phyloP scores from a whole-genome alignment of 441 rosid species.

The Gossypium gossypioides region DNA sequence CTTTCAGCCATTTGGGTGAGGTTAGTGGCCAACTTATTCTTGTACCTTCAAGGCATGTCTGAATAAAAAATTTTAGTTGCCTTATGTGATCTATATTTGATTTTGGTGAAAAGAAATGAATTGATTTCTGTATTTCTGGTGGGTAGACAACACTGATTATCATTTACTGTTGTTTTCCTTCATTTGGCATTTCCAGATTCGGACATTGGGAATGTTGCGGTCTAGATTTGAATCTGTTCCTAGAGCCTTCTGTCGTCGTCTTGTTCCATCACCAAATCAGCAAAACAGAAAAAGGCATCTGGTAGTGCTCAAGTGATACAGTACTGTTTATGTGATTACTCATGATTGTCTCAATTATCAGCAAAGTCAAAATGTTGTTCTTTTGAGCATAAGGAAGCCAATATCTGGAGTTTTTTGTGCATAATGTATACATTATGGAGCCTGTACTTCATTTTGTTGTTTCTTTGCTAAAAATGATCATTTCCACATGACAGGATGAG shows the following conservation, averaged over 20 bases:
- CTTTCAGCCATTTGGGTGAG: conserved; percentile 96
- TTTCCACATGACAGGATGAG: conserved; percentile 42
- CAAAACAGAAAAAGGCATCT: conserved; percentile 22
- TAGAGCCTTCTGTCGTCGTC: conserved; percentile 45
- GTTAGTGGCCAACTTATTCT: conserved; percentile 31
- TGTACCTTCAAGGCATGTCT: background rate
- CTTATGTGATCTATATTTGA: background rate
- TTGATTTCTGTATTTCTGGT: background rate
- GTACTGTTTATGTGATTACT: background rate
- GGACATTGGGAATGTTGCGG: conserved; percentile 89
- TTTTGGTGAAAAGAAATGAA: background rate
- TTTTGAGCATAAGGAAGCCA: background rate
- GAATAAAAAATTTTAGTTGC: background rate
- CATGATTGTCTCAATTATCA: background rate
- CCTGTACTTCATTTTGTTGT: background rate
- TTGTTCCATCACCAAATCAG: conserved; percentile 44
- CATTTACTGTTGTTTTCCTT: background rate
- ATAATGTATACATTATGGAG: background rate
- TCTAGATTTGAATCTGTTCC: conserved; percentile 79
- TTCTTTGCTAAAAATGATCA: conserved; percentile 14
- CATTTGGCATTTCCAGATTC: conserved; percentile 43
- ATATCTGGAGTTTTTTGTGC: background rate
- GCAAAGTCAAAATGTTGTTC: background rate
- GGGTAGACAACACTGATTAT: background rate
- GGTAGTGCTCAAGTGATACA: conserved; percentile 24